Evolutionary conservation across 495 filamentous ascomycete species (phyloP).

Genomic region (Aspergillus taichungensis): DNA sequence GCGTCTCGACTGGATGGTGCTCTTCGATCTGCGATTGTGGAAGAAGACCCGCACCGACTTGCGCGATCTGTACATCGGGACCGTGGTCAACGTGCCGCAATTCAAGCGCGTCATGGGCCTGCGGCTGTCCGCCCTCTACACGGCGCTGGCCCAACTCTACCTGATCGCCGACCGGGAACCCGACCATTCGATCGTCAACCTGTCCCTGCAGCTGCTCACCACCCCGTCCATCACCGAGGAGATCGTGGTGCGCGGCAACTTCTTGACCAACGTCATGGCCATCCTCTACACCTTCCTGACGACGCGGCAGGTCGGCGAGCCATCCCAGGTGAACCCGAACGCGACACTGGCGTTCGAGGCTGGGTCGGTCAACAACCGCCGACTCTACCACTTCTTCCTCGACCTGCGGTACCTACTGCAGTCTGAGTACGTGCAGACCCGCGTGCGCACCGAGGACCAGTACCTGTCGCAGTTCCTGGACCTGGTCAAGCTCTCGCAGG

Average conservation of each 20-base stretch:
- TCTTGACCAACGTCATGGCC: slow-evolving; percentile 86
- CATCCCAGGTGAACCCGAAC: slow-evolving; percentile 71
- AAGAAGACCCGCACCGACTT: slow-evolving; percentile 87
- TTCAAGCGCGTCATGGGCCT: slow-evolving; percentile 96
- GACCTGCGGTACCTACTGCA: slow-evolving; percentile 85
- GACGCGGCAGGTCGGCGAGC: slow-evolving; percentile 88
- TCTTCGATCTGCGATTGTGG: slow-evolving; percentile 96
- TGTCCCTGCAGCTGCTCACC: slow-evolving; percentile 92
- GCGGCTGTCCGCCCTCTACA: slow-evolving; percentile 88
- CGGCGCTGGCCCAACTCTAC: slow-evolving; percentile 85
- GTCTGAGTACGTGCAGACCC: slow-evolving; percentile 76
- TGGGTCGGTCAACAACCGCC: slow-evolving; percentile 84
- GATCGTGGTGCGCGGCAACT: slow-evolving; percentile 91
- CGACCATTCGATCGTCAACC: slow-evolving; percentile 96
- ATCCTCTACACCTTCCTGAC: slow-evolving; percentile 97
- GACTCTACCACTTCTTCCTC: slow-evolving; percentile 94
- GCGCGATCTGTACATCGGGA: slow-evolving; percentile 90
- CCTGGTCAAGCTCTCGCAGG: slow-evolving; percentile 88
- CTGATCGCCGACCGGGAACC: slow-evolving; percentile 94
- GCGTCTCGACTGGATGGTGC: slow-evolving; percentile 86
- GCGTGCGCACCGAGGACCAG: slow-evolving; percentile 68
- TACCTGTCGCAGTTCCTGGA: slow-evolving; percentile 94
- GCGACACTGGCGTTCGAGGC: slow-evolving; percentile 86
- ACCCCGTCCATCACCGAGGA: slow-evolving; percentile 94
- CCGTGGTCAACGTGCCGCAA: slow-evolving; percentile 85